Evolutionary conservation across 768 basidiomycete genomes (phyloP), one percentile per base, ranked within the genome.

Genomic region (Hemileccinum impolitum): DNA sequence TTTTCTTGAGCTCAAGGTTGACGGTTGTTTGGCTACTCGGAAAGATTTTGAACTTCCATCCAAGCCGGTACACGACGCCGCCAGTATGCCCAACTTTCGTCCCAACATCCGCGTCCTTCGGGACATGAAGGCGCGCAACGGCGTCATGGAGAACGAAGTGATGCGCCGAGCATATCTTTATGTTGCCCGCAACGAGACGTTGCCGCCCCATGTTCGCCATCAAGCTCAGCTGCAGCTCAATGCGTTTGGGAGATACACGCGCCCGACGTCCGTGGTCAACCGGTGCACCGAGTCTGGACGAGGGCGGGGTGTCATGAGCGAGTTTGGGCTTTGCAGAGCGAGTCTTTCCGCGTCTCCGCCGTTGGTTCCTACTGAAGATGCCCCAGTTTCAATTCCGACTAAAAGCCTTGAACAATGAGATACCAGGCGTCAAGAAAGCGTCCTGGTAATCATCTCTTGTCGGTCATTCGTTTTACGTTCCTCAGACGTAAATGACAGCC

Each of bases 171-270:
- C 95, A 0, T 94, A 95, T 68, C 82, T 97, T 43, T 93, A 84
- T 69, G 88, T 97, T 57, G 93, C 94, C 19, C 81, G 95, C 51
- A 97, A 98, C 71, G 84, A 90, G 64, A 81, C 85, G 2, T 72
- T 97, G n/a, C 85, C 93, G 14, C 76, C 90, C 3, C 85, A 90
- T 63, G 80, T 97, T 40, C 88, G 95, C 48, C 90, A 94, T 66
- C 90, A 94, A 57, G 95, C 95, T 14, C 94, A 96, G 67, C 72
- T 98, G 52, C 93, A 96, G 62, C 75, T 96, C 43, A 95, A 95
- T 69, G 82, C 85, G 6, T 90, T 96, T 59, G 84, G 80, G 42
- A 78, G 81, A 21, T 85, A 91, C 65, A 86, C 90, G 1, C 82
- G 90, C 34, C 87, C 90, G n/a, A 84, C 84, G 13, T 84, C 83